A percentile compares a stretch with the other conserved stretches of the same genome.
These are phyloP conservation scores for Globisporangium apiculatum DNA, from an alignment of 352 stramenopile genomes.

Conservation along the genomic window DNA sequence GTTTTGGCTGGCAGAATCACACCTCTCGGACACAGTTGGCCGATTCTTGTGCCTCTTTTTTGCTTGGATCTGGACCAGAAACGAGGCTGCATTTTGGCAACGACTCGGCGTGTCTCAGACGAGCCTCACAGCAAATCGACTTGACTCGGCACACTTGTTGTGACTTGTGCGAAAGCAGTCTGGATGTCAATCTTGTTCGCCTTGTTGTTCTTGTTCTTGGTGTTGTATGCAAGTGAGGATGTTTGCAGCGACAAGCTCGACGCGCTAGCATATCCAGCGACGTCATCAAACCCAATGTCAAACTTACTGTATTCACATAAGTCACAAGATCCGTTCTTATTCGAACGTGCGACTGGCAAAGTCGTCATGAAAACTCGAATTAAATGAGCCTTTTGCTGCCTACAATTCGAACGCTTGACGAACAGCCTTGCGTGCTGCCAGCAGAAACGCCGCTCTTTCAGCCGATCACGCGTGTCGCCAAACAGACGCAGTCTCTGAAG, in stretches of 20 bases:
- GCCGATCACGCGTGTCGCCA: neutral
- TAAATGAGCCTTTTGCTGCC: neutral
- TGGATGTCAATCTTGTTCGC: too few relatives aligned
- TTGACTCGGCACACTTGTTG: neutral
- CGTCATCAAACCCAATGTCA: too few relatives aligned
- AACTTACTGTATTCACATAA: neutral
- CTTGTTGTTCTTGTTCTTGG: neutral
- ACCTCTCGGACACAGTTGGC: neutral
- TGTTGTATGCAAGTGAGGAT: neutral
- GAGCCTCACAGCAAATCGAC: neutral
- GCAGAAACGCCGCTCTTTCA: neutral
- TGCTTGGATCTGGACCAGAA: neutral
- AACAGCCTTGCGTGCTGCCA: neutral
- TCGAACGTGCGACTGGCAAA: neutral
- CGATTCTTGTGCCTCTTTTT: neutral
- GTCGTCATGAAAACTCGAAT: neutral
- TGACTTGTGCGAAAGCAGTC: neutral
- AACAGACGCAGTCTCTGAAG: neutral
- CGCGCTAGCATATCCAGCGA: too few relatives aligned
- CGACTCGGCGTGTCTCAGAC: neutral
- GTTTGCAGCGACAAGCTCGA: too few relatives aligned
- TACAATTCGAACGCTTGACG: neutral
- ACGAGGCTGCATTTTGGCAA: neutral
- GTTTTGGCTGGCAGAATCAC: neutral
- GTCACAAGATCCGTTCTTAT: conserved; percentile 1